These are phyloP conservation scores for Colletotrichum caudatum DNA, from an alignment of 2,329 filamentous ascomycete species.

Conservation along the genomic window DNA sequence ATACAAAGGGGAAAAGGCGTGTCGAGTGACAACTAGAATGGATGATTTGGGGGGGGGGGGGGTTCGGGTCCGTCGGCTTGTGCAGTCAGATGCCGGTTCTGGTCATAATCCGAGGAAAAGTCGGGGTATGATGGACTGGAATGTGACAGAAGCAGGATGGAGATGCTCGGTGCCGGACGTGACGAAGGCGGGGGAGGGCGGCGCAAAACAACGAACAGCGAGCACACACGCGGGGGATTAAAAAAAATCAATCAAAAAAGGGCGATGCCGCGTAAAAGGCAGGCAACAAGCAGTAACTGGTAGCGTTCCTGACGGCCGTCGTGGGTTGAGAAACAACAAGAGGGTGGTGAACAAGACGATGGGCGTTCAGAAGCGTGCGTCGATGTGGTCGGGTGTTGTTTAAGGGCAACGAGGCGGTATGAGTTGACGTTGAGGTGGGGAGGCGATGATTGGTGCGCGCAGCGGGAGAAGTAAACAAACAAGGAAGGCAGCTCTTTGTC, in stretches of 20 bases:
- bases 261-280: conserved; percentile 31
- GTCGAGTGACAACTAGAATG: conserved; percentile 36
- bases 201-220: conserved; percentile 35
- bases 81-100: conserved; percentile 27
- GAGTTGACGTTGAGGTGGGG: conserved; percentile 40
- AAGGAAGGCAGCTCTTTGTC: conserved; percentile 42
- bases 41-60: conserved; percentile 20
- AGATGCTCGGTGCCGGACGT: conserved; percentile 13
- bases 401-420: conserved; percentile 39
- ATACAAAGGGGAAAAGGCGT: conserved; percentile 38
- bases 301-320: conserved; percentile 42
- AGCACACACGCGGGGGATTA: conserved; percentile 21
- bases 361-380: conserved; percentile 25
- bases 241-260: conserved; percentile 28
- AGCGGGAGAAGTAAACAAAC: conserved; percentile 42
- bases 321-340: conserved; percentile 39
- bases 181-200: conserved; percentile 17
- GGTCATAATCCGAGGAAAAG: conserved; percentile 26
- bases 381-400: conserved; percentile 43
- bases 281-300: conserved; percentile 20
- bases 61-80: neutral
- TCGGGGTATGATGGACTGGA: conserved; percentile 24
- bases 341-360: conserved; percentile 15
- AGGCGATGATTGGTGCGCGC: conserved; percentile 43
- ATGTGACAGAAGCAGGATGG: conserved; percentile 30